These are phyloP conservation scores for Diaporthe citrichinensis DNA, from an alignment of 2,329 filamentous ascomycete species.

Conservation along the genomic window DNA sequence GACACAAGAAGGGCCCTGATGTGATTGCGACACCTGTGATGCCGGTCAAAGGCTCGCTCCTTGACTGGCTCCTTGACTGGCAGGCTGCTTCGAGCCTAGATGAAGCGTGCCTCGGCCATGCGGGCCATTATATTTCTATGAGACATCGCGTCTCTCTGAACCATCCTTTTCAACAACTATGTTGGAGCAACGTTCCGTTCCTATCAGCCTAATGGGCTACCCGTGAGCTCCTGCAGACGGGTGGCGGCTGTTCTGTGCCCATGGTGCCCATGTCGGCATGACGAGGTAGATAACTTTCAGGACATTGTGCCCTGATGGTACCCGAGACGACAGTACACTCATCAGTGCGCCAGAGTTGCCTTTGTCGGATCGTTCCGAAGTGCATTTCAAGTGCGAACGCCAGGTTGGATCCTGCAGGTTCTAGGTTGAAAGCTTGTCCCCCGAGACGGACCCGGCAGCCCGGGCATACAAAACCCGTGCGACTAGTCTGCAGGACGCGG, in stretches of 20 bases:
- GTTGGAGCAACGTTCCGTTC: constrained; percentile 16
- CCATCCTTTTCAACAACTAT: neutral
- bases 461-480: neutral
- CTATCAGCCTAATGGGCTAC: constrained; percentile 8
- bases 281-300: neutral
- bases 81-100: constrained; percentile 4
- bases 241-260: neutral
- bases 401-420: constrained; percentile 22
- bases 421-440: constrained; percentile 22
- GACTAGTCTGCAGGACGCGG: constrained; percentile 3
- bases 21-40: constrained; percentile 19
- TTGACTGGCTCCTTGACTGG: neutral
- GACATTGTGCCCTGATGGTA: neutral
- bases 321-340: neutral
- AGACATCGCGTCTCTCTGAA: constrained; percentile 25
- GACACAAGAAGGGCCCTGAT: neutral
- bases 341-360: constrained; percentile 12
- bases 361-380: constrained; percentile 26
- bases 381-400: constrained; percentile 16
- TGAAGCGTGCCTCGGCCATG: constrained; percentile 26
- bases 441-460: constrained; percentile 15
- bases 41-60: neutral
- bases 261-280: neutral
- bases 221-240: neutral
- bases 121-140: constrained; percentile 25